Evolutionary conservation across 176 grass and related monocot species (phyloP).

Genomic region (Tillandsia fasciculata): DNA sequence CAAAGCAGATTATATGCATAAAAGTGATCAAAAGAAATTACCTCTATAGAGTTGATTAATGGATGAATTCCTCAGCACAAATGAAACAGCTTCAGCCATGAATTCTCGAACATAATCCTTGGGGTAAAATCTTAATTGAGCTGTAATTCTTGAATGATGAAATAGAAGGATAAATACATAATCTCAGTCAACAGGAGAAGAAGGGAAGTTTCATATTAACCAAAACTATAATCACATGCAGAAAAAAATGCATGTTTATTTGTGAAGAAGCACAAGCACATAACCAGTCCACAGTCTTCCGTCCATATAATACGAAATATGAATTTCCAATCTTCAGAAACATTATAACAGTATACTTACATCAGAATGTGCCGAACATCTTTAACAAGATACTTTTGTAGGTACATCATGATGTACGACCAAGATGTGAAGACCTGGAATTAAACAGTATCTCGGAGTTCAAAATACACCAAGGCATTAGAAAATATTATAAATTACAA

Average conservation of each 20-base stretch:
- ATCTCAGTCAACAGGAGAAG: not conserved
- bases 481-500: slow-evolving; percentile 18
- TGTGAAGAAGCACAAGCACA: too few species aligned
- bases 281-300: too few species aligned
- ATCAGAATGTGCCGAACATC: slow-evolving; percentile 63
- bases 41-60: slow-evolving; percentile 39
- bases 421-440: slow-evolving; percentile 93
- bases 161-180: not conserved
- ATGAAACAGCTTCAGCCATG: slow-evolving; percentile 92
- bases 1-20: not conserved
- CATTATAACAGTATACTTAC: slow-evolving; percentile 34
- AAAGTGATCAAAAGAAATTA: slow-evolving; percentile 2
- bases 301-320: not conserved
- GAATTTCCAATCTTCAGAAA: not conserved
- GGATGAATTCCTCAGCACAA: slow-evolving; percentile 83
- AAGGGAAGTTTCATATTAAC: not conserved
- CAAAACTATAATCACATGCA: not conserved
- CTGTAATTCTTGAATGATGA: slow-evolving; percentile 56
- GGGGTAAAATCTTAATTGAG: slow-evolving; percentile 45
- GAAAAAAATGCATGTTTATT: not conserved
- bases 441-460: slow-evolving; percentile 10
- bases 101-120: slow-evolving; percentile 88
- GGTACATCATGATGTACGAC: slow-evolving; percentile 93
- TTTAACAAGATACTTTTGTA: slow-evolving; percentile 96
- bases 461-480: slow-evolving; percentile 12